Percentiles rank a stretch among this genome's conserved stretches.
These are phyloP conservation scores for Volutella citrinella DNA, from an alignment of 2,329 filamentous ascomycete genomes.

Conservation along the genomic window DNA sequence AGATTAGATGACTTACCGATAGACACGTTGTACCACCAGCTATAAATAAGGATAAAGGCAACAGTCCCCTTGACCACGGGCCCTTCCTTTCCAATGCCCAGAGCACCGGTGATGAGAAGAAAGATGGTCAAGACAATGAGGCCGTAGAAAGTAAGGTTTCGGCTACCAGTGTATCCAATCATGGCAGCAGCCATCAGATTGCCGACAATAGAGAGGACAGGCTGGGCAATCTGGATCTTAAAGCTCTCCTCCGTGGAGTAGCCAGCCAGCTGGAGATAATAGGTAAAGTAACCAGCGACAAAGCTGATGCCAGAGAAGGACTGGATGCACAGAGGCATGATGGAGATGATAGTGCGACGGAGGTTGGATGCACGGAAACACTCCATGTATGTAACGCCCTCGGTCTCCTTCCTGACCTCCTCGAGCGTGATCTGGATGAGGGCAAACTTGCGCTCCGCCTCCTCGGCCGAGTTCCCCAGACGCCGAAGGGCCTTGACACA, in stretches of 20 bases:
- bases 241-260: slow-evolving; percentile 5
- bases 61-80: slow-evolving; percentile 6
- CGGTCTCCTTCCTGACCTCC: background rate
- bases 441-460: background rate
- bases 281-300: slow-evolving; percentile 11
- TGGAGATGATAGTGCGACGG: slow-evolving; percentile 13
- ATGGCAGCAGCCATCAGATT: slow-evolving; percentile 11
- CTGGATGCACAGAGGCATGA: slow-evolving; percentile 9
- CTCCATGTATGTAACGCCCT: slow-evolving; percentile 13
- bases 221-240: slow-evolving; percentile 6
- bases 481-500: background rate
- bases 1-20: too few relatives aligned
- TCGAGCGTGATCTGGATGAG: slow-evolving; percentile 1
- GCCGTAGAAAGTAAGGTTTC: slow-evolving; percentile 11
- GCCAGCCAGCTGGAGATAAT: slow-evolving; percentile 11
- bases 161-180: slow-evolving; percentile 10
- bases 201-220: slow-evolving; percentile 7
- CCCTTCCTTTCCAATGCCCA: slow-evolving; percentile 3
- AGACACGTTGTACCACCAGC: slow-evolving; percentile 13
- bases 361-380: too few relatives aligned
- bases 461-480: background rate
- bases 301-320: slow-evolving; percentile 9
- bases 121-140: slow-evolving; percentile 9
- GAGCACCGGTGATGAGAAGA: slow-evolving; percentile 9
- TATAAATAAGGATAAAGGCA: slow-evolving; percentile 12